Conservation (phyloP, 2,329 filamentous ascomycete genomes). For the Fusarium sp. region DNA sequence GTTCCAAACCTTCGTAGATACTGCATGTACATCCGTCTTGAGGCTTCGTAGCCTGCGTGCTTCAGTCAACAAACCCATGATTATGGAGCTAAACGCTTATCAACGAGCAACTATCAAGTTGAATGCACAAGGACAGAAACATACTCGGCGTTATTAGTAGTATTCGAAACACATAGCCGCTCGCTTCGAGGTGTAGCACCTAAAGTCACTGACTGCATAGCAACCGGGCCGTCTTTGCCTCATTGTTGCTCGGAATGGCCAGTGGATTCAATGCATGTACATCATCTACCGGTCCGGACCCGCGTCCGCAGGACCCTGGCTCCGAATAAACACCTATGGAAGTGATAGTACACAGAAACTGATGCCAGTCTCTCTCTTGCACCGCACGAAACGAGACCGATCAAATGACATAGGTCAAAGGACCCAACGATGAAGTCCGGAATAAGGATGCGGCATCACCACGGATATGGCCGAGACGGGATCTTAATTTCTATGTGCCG, state of each 20-base stretch:
- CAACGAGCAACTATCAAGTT: neutral
- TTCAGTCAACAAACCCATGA: too few relatives aligned
- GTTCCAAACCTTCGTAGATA: too few relatives aligned
- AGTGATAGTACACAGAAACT: neutral
- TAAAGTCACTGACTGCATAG: constrained; percentile 6
- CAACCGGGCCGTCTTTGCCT: constrained; percentile 26
- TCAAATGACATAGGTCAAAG: neutral
- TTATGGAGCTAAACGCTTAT: neutral
- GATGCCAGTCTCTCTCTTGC: neutral
- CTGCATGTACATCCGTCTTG: too few relatives aligned
- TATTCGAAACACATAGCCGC: constrained; percentile 4
- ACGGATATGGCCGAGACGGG: neutral
- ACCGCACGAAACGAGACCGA: neutral
- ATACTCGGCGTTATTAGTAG: neutral
- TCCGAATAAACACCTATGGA: neutral
- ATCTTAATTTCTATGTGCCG: neutral
- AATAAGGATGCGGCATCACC: constrained; percentile 5
- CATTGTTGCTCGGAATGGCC: constrained; percentile 4
- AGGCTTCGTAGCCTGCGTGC: too few relatives aligned
- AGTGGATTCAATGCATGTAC: neutral
- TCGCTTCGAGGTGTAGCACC: constrained; percentile 7
- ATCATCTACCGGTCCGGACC: constrained; percentile 24
- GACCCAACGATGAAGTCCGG: constrained; percentile 10
- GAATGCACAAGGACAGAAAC: neutral
- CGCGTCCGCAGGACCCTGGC: neutral